Base-by-base conservation (phyloP, 345 rosid species). In the Eutrema heterophyllum region DNA sequence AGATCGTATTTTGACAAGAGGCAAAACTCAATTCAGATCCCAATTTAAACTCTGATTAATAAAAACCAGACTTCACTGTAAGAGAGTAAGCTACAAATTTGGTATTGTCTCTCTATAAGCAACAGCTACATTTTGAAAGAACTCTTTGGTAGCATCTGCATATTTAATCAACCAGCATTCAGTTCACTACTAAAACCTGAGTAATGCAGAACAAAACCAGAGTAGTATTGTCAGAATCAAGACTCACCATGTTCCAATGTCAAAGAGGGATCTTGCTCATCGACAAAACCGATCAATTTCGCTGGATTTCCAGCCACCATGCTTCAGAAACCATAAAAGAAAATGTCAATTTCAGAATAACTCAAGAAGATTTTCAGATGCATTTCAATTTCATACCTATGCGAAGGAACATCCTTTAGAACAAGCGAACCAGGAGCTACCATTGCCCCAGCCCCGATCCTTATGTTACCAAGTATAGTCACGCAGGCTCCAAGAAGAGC, bases 381-480 rank as follows among this genome's bases (percentile, higher is more conserved):
- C 40, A 43, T 36, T 46, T 26, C n/a, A 2, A 24, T 60, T 48
- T 67, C 49, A 52, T 62, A 76, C 80, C 75, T 55, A 29, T 76
- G 45, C 12, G 66, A 6, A 45, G 75, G 88, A 68, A 87, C 86
- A 64, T 88, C 84, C 66, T 90, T 85, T 46, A 90, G 75, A 24
- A 93, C 89, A 53, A 88, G 87, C 45, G 98, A 88, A 63, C 93
- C 84, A 14, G 93, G 87, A 72, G 90, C 95, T 21, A 93, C 74
- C 93, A 88, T 88, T 24, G 98, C 90, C 33, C 96, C 93, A 53
- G 83, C 78, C 57, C 95, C 95, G 26, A 92, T 82, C 67, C 53
- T 77, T 73, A 92, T 86, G 66, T 90, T 88, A 63, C 98, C 95
- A 16, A 92, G 96, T 63, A 92, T 65, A 15, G 81, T 87, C 70